These are phyloP conservation scores for Apiotrichum sp. DNA, from an alignment of 1,284 basidiomycete genomes.

Conservation along the genomic window DNA sequence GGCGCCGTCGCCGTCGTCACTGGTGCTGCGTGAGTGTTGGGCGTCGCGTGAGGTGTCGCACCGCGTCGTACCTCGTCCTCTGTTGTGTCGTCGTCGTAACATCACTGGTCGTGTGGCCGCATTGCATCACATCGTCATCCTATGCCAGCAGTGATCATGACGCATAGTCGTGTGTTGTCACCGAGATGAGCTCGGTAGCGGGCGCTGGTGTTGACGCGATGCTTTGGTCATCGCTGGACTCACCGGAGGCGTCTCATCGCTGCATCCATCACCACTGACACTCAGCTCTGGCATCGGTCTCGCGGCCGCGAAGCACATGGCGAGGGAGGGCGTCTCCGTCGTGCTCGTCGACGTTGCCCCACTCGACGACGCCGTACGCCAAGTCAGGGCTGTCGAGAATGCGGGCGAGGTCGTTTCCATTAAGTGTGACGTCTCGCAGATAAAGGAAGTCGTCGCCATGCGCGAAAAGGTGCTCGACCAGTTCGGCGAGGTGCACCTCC, in stretches of 20 bases:
- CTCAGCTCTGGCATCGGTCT: conserved; percentile 63
- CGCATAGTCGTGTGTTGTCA: too few relatives aligned
- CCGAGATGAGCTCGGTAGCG: too few relatives aligned
- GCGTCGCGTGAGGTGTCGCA: too few relatives aligned
- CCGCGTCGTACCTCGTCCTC: too few relatives aligned
- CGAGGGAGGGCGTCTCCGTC: conserved; percentile 64
- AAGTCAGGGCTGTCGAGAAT: conserved; percentile 57
- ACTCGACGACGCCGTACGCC: conserved; percentile 54
- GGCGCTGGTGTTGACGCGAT: too few relatives aligned
- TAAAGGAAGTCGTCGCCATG: conserved; percentile 64
- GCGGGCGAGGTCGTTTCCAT: conserved; percentile 52
- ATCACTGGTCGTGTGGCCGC: too few relatives aligned
- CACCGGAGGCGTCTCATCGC: too few relatives aligned
- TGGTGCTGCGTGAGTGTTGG: conserved; percentile 40
- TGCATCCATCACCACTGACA: too few relatives aligned
- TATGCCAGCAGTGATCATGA: too few relatives aligned
- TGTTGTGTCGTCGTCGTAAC: too few relatives aligned
- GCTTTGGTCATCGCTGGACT: too few relatives aligned
- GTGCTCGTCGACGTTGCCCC: conserved; percentile 69
- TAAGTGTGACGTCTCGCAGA: conserved; percentile 70
- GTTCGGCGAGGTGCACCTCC: conserved; percentile 82
- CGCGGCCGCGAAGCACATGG: conserved; percentile 73
- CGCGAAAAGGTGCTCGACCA: conserved; percentile 74
- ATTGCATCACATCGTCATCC: too few relatives aligned
- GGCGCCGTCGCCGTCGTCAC: conserved; percentile 45